Percentiles rank a stretch among this genome's conserved stretches.
phyloP scores from a whole-genome alignment of 177 flowering plant genomes.

The Vitis hybrid region DNA sequence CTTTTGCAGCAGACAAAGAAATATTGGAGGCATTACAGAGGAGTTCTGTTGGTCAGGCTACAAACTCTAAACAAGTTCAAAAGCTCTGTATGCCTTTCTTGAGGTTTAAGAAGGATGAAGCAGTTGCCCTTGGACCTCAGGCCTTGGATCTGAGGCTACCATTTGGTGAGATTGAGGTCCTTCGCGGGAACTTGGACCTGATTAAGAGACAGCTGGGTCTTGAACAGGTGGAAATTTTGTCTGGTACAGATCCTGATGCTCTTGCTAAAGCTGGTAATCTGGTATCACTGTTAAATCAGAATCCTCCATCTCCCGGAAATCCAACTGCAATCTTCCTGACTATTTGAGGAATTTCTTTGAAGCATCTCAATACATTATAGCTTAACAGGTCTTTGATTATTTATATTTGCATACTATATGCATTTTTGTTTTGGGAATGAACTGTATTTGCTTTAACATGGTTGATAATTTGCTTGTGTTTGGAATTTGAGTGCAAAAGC shows the following conservation, averaged over 20 bases:
- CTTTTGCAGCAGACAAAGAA: conserved; percentile 71
- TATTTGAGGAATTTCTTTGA: conserved; percentile 3
- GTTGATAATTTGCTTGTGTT: neutral
- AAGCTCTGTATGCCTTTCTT: conserved; percentile 89
- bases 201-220: conserved; percentile 78
- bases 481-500: no score
- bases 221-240: conserved; percentile 61
- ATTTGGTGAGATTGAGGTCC: conserved; percentile 83
- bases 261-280: conserved; percentile 51
- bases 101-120: conserved; percentile 83
- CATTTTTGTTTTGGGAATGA: neutral
- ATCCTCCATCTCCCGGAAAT: conserved; percentile 84
- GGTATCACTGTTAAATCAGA: conserved; percentile 44
- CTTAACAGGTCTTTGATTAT: no score
- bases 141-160: conserved; percentile 78
- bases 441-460: neutral
- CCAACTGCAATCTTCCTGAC: conserved; percentile 76
- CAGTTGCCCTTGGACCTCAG: conserved; percentile 54
- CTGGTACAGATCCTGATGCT: conserved; percentile 48
- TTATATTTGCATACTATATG: neutral
- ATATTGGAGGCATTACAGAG: conserved; percentile 51
- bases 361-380: conserved; percentile 1
- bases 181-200: conserved; percentile 67
- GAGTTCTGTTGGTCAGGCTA: conserved; percentile 42
- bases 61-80: conserved; percentile 60